These are phyloP conservation scores for Talaromyces sp. DNA, from an alignment of 2,329 filamentous ascomycete species.

Conservation along the genomic window DNA sequence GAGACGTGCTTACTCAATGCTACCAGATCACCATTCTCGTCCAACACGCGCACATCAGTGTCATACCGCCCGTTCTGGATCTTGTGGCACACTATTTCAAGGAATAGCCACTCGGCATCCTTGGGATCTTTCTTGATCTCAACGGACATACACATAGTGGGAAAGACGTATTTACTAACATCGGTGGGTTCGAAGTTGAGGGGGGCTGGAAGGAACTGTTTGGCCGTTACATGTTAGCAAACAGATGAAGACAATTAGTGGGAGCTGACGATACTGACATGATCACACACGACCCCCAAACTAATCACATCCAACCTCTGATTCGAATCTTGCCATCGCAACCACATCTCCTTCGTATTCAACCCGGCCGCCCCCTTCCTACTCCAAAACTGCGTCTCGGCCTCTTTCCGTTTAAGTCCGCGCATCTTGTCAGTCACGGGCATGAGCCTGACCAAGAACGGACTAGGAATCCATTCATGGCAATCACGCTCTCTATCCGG, in stretches of 20 bases:
- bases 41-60: conserved; percentile 8
- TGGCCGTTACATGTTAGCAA: neutral
- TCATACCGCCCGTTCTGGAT: conserved; percentile 12
- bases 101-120: conserved; percentile 13
- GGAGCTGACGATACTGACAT: neutral
- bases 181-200: conserved; percentile 12
- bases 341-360: conserved; percentile 12
- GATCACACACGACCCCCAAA: conserved; percentile 10
- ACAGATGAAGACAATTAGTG: neutral
- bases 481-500: conserved; percentile 8
- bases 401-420: conserved; percentile 9
- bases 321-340: conserved; percentile 2
- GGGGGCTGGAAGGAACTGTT: conserved; percentile 10
- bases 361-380: neutral
- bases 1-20: conserved; percentile 11
- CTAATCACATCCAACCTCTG: conserved; percentile 13
- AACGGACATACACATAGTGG: conserved; percentile 9
- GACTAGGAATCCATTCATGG: neutral
- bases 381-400: conserved; percentile 4
- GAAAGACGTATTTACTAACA: conserved; percentile 11
- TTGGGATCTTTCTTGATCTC: conserved; percentile 12
- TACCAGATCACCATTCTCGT: conserved; percentile 10
- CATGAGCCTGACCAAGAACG: conserved; percentile 9
- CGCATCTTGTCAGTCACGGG: conserved; percentile 7
- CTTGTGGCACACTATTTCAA: conserved; percentile 1